Base-by-base conservation (phyloP, 495 filamentous ascomycete genomes). In the Podospora bellae-mahoneyi region DNA sequence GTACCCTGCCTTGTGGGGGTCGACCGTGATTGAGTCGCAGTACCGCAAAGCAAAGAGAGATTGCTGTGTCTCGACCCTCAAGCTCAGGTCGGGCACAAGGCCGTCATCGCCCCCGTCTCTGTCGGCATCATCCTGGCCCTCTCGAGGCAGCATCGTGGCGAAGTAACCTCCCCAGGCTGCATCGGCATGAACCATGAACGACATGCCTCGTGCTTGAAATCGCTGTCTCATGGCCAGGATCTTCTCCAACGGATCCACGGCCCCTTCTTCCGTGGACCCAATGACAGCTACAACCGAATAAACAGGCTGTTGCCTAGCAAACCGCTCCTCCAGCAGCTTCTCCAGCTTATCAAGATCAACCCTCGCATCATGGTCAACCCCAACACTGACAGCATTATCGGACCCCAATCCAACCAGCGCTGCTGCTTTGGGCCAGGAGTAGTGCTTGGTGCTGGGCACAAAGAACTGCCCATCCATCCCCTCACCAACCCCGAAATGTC, bases 161-260 rank as follows among this genome's bases (percentile, higher is more conserved):
- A 86, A 84, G 66, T 85, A 86, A 5, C 83, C 83, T 27, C 83
- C 82, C 84, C 83, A 85, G 0, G 82, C 82, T 5, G 80, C 81
- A 69, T 84, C 83, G 5, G 73, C 77, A 66, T 84, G 83, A 0
- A 84, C 73, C 66, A 71, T 62, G 76, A 84, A 72, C 20, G 79
- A 82, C 9, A 83, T 66, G 0, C 82, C 83, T 27, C 74, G 62
- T 13, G 66, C 69, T 65, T 82, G 77, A 58, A 81, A 78, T 44
- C 75, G 66, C 26, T 75, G 62, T 18, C 83, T 80, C 7, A 83
- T 69, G 0, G 74, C 62, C 6, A 84, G 39, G 53, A 85, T 78
- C 7, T 72, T 64, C 18, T 54, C 28, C 2, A 86, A 67, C 2
- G 79, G 76, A 62, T 84, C 81, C 20, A 79, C 76, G 3, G 78